Conservation (phyloP, 2,329 filamentous ascomycete species). For the Ambrosiella xylebori region DNA sequence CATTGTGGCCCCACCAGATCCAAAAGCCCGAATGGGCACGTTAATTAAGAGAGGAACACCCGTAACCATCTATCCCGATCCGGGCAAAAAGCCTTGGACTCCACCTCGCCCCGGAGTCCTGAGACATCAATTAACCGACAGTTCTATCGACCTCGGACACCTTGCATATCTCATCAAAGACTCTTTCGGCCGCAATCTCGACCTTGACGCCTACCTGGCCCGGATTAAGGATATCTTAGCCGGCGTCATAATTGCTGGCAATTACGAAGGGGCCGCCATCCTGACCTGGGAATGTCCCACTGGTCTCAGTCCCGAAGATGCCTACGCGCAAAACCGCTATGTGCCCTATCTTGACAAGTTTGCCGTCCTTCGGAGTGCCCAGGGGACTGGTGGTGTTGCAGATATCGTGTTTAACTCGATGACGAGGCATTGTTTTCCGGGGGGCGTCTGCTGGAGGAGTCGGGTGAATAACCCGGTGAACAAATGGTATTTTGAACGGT, state of each 20-base stretch:
- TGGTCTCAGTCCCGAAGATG: constrained; percentile 36
- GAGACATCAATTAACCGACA: constrained; percentile 57
- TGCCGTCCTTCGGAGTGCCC: constrained; percentile 71
- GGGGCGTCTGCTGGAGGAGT: constrained; percentile 84
- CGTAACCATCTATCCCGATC: constrained; percentile 64
- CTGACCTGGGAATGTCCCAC: constrained; percentile 80
- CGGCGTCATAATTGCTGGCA: constrained; percentile 82
- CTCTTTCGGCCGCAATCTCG: constrained; percentile 72
- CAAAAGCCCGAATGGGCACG: constrained; percentile 36
- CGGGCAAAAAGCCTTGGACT: constrained; percentile 46
- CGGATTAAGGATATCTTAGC: constrained; percentile 71
- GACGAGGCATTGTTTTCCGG: constrained; percentile 74
- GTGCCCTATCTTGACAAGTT: constrained; percentile 97
- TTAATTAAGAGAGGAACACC: constrained; percentile 86
- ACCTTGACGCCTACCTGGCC: constrained; percentile 64
- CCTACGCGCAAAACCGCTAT: constrained; percentile 39
- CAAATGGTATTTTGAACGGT: constrained; percentile 97
- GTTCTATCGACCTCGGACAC: constrained; percentile 64
- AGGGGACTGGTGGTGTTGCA: constrained; percentile 81
- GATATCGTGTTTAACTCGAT: constrained; percentile 95
- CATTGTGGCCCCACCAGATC: constrained; percentile 3
- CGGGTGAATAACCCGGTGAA: constrained; percentile 87
- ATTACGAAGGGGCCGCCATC: constrained; percentile 91
- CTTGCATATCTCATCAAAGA: constrained; percentile 82
- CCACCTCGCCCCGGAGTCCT: constrained; percentile 42